Evolutionary conservation across 2,329 filamentous ascomycete species (phyloP), one percentile per base, ranked within the genome.

Genomic region (Byssothecium circinans): DNA sequence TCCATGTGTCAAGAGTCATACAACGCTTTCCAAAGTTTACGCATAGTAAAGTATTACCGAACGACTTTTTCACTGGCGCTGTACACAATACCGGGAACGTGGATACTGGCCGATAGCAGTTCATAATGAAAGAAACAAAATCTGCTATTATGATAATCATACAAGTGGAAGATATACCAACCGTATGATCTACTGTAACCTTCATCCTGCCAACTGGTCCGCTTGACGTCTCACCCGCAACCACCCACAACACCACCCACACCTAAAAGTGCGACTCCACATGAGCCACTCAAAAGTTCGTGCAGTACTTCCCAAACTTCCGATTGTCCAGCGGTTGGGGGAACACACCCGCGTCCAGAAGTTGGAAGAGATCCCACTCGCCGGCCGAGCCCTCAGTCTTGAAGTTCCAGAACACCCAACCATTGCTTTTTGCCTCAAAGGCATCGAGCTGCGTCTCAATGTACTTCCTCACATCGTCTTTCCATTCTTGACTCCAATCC

Each of bases 351-450:
- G 64, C 68, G 49, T 77, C 75, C 7, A 79, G 58, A 25, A 81
- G 61, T 36, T 71, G 70, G 47, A 75, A 77, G 27, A 77, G 65
- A 64, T 81, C 78, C 78, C 79, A 82, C 53, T 81, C 79, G 8
- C 77, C 75, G 0, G 75, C 74, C 0, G 52, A 51, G 0, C 56
- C 60, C 56, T 82, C 78, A 0, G 79, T 81, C 70, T 82, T 82
- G 69, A 80, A 82, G 49, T 80, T 81, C 79, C 79, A 82, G 53
- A 80, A 81, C 25, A 81, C 65, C 78, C 78, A 82, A 4, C 80
- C 80, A 3, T 76, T 62, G 0, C 76, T 75, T 29, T 72, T 70
- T 11, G 63, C 56, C 63, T 82, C 80, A 52, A 77, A 82, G 0
- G 74, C 67, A 41, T 78, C 74, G n/a, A 83, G 61, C 60, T 82